Conservation (phyloP, 371 early-diverging fungal species). For the Coemansia sp. region DNA sequence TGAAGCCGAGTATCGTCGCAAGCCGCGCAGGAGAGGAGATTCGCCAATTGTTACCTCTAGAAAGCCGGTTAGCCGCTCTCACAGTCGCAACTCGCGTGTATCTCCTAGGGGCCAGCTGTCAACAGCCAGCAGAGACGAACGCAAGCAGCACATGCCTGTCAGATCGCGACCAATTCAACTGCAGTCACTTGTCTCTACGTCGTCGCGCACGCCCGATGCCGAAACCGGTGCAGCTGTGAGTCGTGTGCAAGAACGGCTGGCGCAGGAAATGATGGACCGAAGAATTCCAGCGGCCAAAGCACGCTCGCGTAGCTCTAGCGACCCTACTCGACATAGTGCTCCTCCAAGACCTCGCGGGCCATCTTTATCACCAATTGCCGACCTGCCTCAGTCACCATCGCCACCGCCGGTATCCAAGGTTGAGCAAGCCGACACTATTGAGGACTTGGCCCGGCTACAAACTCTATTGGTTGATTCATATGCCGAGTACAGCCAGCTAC, state of each 20-base stretch:
- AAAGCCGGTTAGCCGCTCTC: constrained; percentile 5
- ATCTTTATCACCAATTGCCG: constrained; percentile 30
- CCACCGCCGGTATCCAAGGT: constrained; percentile 6
- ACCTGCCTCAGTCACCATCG: constrained; percentile 8
- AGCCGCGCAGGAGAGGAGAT: neutral
- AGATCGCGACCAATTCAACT: constrained; percentile 30
- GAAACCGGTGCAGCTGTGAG: constrained; percentile 37
- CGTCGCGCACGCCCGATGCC: constrained; percentile 1
- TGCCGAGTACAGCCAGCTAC: constrained; percentile 44
- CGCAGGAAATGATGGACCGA: constrained; percentile 15
- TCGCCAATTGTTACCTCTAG: neutral
- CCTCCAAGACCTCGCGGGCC: constrained; percentile 24
- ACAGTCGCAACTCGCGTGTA: constrained; percentile 2
- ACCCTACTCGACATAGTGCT: neutral
- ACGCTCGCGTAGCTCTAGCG: constrained; percentile 21
- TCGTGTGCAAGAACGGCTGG: constrained; percentile 40
- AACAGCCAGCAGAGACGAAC: neutral
- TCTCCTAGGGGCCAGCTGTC: neutral
- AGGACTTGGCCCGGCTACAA: constrained; percentile 25
- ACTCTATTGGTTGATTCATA: constrained; percentile 12
- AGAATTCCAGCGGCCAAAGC: constrained; percentile 4
- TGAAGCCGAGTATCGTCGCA: constrained; percentile 17
- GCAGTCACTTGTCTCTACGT: constrained; percentile 1
- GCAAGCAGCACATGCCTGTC: constrained; percentile 4
- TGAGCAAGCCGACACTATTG: constrained; percentile 28